phyloP scores from a whole-genome alignment of 2,329 filamentous ascomycete genomes.

The Colletotrichum liriopes region DNA sequence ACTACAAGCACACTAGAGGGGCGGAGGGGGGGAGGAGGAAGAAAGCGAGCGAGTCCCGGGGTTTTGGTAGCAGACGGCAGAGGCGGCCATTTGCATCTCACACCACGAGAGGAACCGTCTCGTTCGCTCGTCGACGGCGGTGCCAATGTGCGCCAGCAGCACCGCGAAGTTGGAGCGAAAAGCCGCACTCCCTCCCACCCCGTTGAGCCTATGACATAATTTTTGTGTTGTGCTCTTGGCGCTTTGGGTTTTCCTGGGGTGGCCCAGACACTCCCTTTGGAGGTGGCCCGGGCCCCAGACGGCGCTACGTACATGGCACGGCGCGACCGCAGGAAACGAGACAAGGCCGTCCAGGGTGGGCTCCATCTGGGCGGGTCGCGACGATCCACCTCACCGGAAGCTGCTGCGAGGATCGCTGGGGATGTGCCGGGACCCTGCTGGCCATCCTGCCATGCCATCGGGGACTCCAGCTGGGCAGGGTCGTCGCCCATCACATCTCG shows the following conservation, averaged over 20 bases:
- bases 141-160: slow-evolving; percentile 22
- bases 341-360: not conserved
- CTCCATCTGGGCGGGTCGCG: not conserved
- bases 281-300: slow-evolving; percentile 28
- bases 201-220: slow-evolving; percentile 41
- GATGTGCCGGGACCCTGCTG: slow-evolving; percentile 32
- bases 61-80: slow-evolving; percentile 8
- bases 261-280: slow-evolving; percentile 3
- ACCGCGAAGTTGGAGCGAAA: not conserved
- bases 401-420: slow-evolving; percentile 41
- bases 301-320: not conserved
- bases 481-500: not conserved
- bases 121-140: not conserved
- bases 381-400: slow-evolving; percentile 37
- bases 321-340: slow-evolving; percentile 26
- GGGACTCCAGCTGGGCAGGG: slow-evolving; percentile 22
- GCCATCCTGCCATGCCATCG: not conserved
- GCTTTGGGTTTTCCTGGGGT: not conserved
- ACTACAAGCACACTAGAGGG: not conserved
- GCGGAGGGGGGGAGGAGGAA: not conserved
- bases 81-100: slow-evolving; percentile 15
- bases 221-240: slow-evolving; percentile 16
- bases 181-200: not conserved
- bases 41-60: not conserved
- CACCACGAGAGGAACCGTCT: slow-evolving; percentile 20